Base-by-base conservation (phyloP, 768 basidiomycete species). In the Neoboletus magnificus region DNA sequence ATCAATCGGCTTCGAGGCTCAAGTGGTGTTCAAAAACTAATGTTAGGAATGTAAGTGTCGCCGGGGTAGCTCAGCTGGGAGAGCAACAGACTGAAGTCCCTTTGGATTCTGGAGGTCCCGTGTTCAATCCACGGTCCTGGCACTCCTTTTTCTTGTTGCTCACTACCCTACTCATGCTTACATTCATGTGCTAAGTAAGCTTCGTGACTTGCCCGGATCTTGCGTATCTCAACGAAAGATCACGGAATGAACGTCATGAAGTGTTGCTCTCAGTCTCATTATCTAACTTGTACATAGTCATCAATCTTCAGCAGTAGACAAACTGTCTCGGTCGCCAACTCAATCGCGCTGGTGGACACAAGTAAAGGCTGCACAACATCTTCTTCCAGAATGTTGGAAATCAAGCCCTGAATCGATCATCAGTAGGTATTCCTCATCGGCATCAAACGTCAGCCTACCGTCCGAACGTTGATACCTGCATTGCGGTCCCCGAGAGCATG, bases 401-500 rank as follows among this genome's bases (percentile, higher is more conserved):
- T 96, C 64, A 96, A 79, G 13, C 97, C 96, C 93, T 95, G 61
- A 30, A 46, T 47, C 36, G 16, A 39, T 33, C 45, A 29, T 71
- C 22, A 63, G 27, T 43, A 32, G 44, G 22, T 18, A 50, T 33
- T 46, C 39, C 9, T 35, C 15, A 4, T 18, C 23, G 30, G 41
- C 11, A 49, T 7, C 29, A 10, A 50, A 45, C 18, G 9, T 23
- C 33, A 46, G 70, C 82, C 41, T 64, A 93, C 94, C 79, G 95
- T 98, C 65, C 96, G 86, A 59, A 99, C 94, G 71, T 98, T 99
- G 74, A 99, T 98, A 32, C 97, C 97, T 27, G 97, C 95, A 62
- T 88, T 93, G 59, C 83, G 81, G 64, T 99, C 97, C 33, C 97
- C 97, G 10, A 93, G 78, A 2, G 97, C 95, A 73, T 99, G 97